Percentiles rank a stretch among this genome's conserved stretches.
These are phyloP conservation scores for Senna siamea DNA, from an alignment of 306 rosid species.

Conservation along the genomic window DNA sequence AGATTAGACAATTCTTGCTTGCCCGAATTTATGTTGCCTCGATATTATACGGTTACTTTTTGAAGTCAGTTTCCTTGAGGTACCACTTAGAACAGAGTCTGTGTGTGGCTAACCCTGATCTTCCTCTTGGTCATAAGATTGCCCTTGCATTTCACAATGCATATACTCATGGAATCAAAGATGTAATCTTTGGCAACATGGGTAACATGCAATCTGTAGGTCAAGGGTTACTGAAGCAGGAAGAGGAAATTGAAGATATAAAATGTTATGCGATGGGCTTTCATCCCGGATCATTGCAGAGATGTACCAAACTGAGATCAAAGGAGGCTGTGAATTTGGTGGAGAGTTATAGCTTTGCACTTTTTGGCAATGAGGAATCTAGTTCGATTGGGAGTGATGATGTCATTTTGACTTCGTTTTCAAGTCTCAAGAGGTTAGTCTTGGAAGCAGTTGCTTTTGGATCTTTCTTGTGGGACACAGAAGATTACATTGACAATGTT, in stretches of 20 bases:
- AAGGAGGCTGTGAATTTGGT: slow-evolving; percentile 76
- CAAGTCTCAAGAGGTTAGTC: slow-evolving; percentile 86
- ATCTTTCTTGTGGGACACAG: slow-evolving; percentile 89
- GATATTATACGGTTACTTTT: slow-evolving; percentile 83
- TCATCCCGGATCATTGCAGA: slow-evolving; percentile 53
- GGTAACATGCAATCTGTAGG: slow-evolving; percentile 37
- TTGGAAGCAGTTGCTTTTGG: slow-evolving; percentile 99
- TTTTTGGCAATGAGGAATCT: slow-evolving; percentile 59
- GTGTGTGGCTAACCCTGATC: slow-evolving; percentile 50
- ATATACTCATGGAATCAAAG: slow-evolving; percentile 43
- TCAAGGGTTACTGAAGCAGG: slow-evolving; percentile 42
- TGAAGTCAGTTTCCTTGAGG: slow-evolving; percentile 79
- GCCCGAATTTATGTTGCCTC: slow-evolving; percentile 73
- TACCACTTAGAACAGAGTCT: slow-evolving; percentile 67
- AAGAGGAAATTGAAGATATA: slow-evolving; percentile 46
- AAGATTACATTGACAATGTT: slow-evolving; percentile 72
- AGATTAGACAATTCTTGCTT: slow-evolving; percentile 57
- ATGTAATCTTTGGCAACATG: slow-evolving; percentile 44
- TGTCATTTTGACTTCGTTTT: slow-evolving; percentile 79
- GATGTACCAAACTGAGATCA: slow-evolving; percentile 81
- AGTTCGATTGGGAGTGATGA: slow-evolving; percentile 56
- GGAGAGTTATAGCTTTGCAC: slow-evolving; percentile 72
- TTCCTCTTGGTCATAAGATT: slow-evolving; percentile 50
- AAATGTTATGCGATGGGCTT: slow-evolving; percentile 59
- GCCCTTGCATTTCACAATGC: slow-evolving; percentile 45